A percentile compares a stretch with the other conserved stretches of the same genome.
Conservation (phyloP, 2,329 filamentous ascomycete genomes). For the Penicillium psychrosexuale region DNA sequence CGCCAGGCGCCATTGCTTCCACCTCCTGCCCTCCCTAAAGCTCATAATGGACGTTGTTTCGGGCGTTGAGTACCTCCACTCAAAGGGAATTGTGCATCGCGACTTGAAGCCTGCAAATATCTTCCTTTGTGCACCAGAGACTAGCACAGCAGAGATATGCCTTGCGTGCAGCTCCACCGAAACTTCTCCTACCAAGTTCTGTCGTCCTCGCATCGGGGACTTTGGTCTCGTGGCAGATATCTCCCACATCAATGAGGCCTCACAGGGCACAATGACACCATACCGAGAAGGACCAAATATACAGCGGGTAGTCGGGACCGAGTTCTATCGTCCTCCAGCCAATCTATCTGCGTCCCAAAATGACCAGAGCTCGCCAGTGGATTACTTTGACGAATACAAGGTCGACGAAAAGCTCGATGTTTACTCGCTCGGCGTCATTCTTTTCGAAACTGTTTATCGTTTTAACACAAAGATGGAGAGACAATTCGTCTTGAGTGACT, state of each 20-base stretch:
- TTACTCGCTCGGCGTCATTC: constrained; percentile 60
- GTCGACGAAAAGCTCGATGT: constrained; percentile 57
- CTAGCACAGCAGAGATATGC: constrained; percentile 49
- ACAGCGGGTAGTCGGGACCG: constrained; percentile 56
- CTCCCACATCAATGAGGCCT: constrained; percentile 38
- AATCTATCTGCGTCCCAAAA: constrained; percentile 8
- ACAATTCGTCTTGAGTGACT: constrained; percentile 40
- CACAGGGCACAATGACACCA: constrained; percentile 20
- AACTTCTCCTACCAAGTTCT: constrained; percentile 37
- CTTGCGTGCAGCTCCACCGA: constrained; percentile 40
- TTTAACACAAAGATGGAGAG: constrained; percentile 54
- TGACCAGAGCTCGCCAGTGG: not conserved
- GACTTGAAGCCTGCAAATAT: constrained; percentile 69
- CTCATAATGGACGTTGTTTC: constrained; percentile 60
- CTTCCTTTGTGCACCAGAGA: constrained; percentile 55
- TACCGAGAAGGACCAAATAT: constrained; percentile 22
- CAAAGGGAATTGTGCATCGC: constrained; percentile 60
- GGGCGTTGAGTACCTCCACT: constrained; percentile 64
- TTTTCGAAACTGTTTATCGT: constrained; percentile 59
- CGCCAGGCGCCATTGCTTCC: constrained; percentile 58
- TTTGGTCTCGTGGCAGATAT: constrained; percentile 63
- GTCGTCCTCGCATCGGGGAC: constrained; percentile 63
- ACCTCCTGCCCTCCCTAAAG: constrained; percentile 54
- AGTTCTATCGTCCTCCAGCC: constrained; percentile 57
- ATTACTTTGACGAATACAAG: constrained; percentile 22